Evolutionary conservation across 768 basidiomycete genomes (phyloP).

Genomic region (Trametopsis cervina): DNA sequence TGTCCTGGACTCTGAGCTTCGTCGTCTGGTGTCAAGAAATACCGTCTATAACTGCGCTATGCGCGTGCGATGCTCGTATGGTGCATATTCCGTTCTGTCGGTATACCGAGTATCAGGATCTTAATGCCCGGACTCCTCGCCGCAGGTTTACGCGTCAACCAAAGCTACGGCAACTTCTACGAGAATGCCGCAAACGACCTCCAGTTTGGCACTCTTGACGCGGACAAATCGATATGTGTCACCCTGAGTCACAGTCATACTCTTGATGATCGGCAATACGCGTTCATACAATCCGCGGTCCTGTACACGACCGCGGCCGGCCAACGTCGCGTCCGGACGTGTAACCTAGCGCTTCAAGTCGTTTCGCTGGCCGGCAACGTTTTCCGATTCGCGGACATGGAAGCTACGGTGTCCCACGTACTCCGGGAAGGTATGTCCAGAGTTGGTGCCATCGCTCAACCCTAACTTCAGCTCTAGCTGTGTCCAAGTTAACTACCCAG

Average conservation of each 20-base stretch:
- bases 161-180: conserved; percentile 70
- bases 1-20: conserved; percentile 69
- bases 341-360: conserved; percentile 81
- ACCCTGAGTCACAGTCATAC: conserved; percentile 64
- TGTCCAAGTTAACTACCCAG: conserved; percentile 51
- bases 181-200: conserved; percentile 64
- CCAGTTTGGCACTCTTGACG: conserved; percentile 72
- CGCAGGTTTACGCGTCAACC: conserved; percentile 54
- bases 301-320: conserved; percentile 79
- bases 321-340: conserved; percentile 73
- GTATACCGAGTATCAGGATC: conserved; percentile 5
- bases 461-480: conserved; percentile 41
- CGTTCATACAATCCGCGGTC: conserved; percentile 79
- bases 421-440: conserved; percentile 60
- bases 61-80: conserved; percentile 79
- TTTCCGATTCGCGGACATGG: conserved; percentile 88
- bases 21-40: conserved; percentile 57
- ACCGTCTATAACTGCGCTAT: conserved; percentile 77
- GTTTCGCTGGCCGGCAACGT: conserved; percentile 84
- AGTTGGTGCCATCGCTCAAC: background rate
- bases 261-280: conserved; percentile 65
- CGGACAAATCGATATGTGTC: conserved; percentile 74
- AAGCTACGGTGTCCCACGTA: conserved; percentile 67
- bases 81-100: conserved; percentile 32
- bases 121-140: conserved; percentile 2